These are phyloP conservation scores for Boletellus emodensis DNA, from an alignment of 768 basidiomycete genomes.

Conservation along the genomic window DNA sequence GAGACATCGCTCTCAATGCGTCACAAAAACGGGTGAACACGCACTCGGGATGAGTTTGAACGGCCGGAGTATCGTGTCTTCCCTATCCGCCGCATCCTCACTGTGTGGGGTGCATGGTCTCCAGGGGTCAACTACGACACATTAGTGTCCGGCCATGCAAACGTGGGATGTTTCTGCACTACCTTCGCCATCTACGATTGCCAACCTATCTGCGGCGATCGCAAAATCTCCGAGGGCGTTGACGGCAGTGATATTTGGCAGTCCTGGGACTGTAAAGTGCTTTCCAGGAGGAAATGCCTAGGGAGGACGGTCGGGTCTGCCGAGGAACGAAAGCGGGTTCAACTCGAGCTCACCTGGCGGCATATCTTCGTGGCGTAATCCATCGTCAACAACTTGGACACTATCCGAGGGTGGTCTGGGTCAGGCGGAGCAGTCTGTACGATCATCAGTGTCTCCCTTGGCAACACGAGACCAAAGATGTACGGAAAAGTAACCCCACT, in stretches of 20 bases:
- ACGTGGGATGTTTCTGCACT: slow-evolving; percentile 5
- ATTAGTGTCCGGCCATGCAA: not conserved
- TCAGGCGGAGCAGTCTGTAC: slow-evolving; percentile 71
- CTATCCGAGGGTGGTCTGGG: slow-evolving; percentile 63
- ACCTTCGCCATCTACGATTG: slow-evolving; percentile 87
- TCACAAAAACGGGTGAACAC: slow-evolving; percentile 22
- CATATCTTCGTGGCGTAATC: slow-evolving; percentile 72
- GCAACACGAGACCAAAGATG: slow-evolving; percentile 16
- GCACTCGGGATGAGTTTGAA: slow-evolving; percentile 84
- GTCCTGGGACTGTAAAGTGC: slow-evolving; percentile 61
- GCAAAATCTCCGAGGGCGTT: slow-evolving; percentile 83
- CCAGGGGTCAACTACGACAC: slow-evolving; percentile 80
- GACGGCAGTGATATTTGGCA: slow-evolving; percentile 80
- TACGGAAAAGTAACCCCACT: slow-evolving; percentile 94
- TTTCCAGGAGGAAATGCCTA: slow-evolving; percentile 79
- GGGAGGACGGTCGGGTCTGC: not conserved
- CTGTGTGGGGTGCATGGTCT: slow-evolving; percentile 82
- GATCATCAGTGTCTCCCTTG: not conserved
- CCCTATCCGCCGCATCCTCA: slow-evolving; percentile 59
- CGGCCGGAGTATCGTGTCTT: slow-evolving; percentile 70
- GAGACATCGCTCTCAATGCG: not conserved
- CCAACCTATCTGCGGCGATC: slow-evolving; percentile 75
- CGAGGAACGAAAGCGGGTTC: not conserved
- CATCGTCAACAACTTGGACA: slow-evolving; percentile 72
- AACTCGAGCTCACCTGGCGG: slow-evolving; percentile 42